A percentile compares a stretch with the other conserved stretches of the same genome.
Conservation (phyloP, 805 yeast species). For the Tetrapisispora nanseiensis region DNA sequence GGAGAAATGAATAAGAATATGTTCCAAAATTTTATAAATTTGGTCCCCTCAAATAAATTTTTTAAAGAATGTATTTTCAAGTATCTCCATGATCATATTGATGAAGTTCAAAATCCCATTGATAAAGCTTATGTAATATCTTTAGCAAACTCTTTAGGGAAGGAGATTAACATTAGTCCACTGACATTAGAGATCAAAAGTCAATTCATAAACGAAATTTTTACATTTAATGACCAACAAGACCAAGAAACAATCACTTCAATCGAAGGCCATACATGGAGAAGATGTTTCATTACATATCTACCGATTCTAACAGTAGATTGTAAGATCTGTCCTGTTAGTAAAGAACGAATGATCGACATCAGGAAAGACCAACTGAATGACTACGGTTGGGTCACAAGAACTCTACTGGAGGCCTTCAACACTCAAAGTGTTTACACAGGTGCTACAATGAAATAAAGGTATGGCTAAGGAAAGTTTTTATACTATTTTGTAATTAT, state of each 20-base stretch:
- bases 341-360: slow-evolving; percentile 25
- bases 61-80: slow-evolving; percentile 18
- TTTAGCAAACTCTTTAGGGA: slow-evolving; percentile 11
- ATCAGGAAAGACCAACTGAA: slow-evolving; percentile 18
- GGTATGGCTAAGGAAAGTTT: neutral
- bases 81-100: slow-evolving; percentile 16
- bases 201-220: slow-evolving; percentile 23
- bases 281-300: slow-evolving; percentile 31
- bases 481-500: too few species aligned
- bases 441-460: slow-evolving; percentile 17
- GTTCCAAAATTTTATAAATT: slow-evolving; percentile 17
- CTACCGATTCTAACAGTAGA: slow-evolving; percentile 31
- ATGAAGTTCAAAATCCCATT: slow-evolving; percentile 14
- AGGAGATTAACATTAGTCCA: slow-evolving; percentile 5
- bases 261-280: slow-evolving; percentile 28
- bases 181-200: slow-evolving; percentile 13
- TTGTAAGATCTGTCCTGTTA: slow-evolving; percentile 30
- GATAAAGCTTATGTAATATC: slow-evolving; percentile 22
- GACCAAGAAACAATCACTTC: slow-evolving; percentile 18
- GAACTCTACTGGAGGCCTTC: slow-evolving; percentile 19
- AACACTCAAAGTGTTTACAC: slow-evolving; percentile 22
- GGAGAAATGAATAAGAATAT: slow-evolving; percentile 12
- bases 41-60: slow-evolving; percentile 11
- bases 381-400: slow-evolving; percentile 30
- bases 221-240: slow-evolving; percentile 9